A percentile compares a stretch with the other conserved stretches of the same genome.
phyloP scores from a whole-genome alignment of 1,284 basidiomycete species.

The Heimioporus retisporus region DNA sequence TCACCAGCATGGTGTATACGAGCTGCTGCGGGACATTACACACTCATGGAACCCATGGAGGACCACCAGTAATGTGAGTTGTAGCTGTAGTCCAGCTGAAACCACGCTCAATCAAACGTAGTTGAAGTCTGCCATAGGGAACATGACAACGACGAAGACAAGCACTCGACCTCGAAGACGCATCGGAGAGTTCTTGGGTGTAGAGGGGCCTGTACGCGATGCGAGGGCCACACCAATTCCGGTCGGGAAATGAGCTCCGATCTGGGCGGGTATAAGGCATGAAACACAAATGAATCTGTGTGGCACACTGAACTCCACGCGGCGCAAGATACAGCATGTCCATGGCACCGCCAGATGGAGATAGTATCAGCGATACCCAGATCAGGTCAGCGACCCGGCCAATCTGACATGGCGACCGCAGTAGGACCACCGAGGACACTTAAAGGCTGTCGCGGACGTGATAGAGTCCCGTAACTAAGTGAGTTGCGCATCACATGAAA shows the following conservation, averaged over 20 bases:
- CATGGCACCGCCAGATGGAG: slow-evolving; percentile 83
- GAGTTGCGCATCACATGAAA: no score
- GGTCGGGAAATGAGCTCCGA: slow-evolving; percentile 81
- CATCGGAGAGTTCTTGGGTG: slow-evolving; percentile 87
- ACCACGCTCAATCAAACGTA: slow-evolving; percentile 80
- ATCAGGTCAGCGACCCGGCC: no score
- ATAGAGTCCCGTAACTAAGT: no score
- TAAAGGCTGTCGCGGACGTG: slow-evolving; percentile 63
- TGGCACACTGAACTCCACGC: slow-evolving; percentile 73
- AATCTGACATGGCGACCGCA: no score
- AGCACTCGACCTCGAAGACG: slow-evolving; percentile 83
- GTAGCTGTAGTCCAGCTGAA: no score
- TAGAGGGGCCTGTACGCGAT: slow-evolving; percentile 87
- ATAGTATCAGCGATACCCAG: slow-evolving; percentile 70
- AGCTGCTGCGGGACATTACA: background rate
- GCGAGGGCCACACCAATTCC: slow-evolving; percentile 78
- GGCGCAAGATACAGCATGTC: slow-evolving; percentile 75
- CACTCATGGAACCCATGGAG: slow-evolving; percentile 82
- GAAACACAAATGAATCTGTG: background rate
- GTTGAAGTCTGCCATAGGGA: slow-evolving; percentile 87
- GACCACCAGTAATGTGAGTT: no score
- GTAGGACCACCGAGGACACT: no score
- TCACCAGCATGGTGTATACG: no score
- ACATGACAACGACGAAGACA: slow-evolving; percentile 71
- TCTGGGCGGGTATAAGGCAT: slow-evolving; percentile 47